A percentile compares a stretch with the other conserved stretches of the same genome.
Evolutionary conservation across 139 green algal genomes (phyloP).

Genomic region (Yamagishiella unicocca): DNA sequence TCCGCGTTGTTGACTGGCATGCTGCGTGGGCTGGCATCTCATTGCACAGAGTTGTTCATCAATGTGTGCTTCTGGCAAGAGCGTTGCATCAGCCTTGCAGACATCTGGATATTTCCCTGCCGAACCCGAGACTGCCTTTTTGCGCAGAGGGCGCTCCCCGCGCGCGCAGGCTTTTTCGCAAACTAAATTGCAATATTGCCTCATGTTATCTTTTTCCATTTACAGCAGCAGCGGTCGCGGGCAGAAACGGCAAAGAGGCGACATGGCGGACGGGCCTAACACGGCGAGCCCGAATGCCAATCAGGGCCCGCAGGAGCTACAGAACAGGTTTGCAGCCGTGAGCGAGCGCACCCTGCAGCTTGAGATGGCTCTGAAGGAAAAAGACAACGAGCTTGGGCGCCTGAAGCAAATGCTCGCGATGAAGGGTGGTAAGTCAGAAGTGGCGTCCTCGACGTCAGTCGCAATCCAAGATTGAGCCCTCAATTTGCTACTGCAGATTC

Average conservation of each 20-base stretch:
- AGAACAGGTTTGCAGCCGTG: slow-evolving; percentile 6
- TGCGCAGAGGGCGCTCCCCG: too few species aligned
- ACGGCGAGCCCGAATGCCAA: slow-evolving; percentile 10
- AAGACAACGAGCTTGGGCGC: slow-evolving; percentile 19
- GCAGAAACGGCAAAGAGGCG: neutral
- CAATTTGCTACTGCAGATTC: slow-evolving; percentile 15
- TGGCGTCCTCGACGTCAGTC: neutral
- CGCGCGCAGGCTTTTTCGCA: too few species aligned
- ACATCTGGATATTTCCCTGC: too few species aligned
- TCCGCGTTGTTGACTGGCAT: too few species aligned
- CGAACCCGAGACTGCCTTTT: too few species aligned
- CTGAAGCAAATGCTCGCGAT: slow-evolving; percentile 16
- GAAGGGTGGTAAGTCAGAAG: slow-evolving; percentile 1
- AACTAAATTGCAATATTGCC: too few species aligned
- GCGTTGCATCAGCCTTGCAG: too few species aligned
- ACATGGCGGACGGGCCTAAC: neutral
- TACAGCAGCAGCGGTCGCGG: slow-evolving; percentile 36
- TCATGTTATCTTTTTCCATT: neutral
- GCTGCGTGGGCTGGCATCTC: too few species aligned
- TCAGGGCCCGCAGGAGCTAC: slow-evolving; percentile 26
- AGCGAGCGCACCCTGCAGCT: slow-evolving; percentile 14
- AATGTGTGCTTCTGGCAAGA: too few species aligned
- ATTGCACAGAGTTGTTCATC: too few species aligned
- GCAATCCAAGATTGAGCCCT: too few species aligned
- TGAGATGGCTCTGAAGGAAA: slow-evolving; percentile 40